A percentile compares a stretch with the other conserved stretches of the same genome.
Evolutionary conservation across 2,329 filamentous ascomycete genomes (phyloP).

Genomic region (Mycosphaerella arachidis): DNA sequence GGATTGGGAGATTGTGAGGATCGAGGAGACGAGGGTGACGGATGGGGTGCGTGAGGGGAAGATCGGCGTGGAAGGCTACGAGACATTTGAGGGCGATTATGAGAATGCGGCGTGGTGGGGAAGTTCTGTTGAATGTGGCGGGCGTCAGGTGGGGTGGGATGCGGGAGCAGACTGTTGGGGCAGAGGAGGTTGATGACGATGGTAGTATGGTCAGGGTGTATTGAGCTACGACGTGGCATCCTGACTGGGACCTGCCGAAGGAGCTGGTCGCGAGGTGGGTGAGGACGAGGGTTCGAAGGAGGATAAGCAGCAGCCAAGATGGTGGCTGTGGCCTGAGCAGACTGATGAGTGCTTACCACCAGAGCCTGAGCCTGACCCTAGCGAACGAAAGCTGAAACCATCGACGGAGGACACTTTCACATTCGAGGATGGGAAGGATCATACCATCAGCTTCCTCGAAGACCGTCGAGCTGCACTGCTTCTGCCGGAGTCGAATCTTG

Average conservation of each 20-base stretch:
- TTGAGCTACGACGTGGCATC: slow-evolving; percentile 1
- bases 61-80: neutral
- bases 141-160: neutral
- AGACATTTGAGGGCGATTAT: neutral
- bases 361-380: neutral
- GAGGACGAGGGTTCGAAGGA: neutral
- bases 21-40: neutral
- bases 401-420: neutral
- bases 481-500: neutral
- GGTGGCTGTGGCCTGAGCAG: neutral
- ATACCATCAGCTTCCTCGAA: slow-evolving; percentile 1
- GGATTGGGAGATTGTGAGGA: neutral
- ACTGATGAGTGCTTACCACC: neutral
- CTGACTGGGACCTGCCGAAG: slow-evolving; percentile 1
- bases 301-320: neutral
- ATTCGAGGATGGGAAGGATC: neutral
- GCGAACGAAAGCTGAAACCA: neutral
- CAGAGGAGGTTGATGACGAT: neutral
- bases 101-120: neutral
- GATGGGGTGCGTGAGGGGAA: neutral
- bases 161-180: neutral
- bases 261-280: neutral
- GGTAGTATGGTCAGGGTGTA: neutral
- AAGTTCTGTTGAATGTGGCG: neutral
- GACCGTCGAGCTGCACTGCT: neutral